Evolutionary conservation across 2,329 filamentous ascomycete species (phyloP), one percentile per base, ranked within the genome.

Genomic region (Microdochium paspali): DNA sequence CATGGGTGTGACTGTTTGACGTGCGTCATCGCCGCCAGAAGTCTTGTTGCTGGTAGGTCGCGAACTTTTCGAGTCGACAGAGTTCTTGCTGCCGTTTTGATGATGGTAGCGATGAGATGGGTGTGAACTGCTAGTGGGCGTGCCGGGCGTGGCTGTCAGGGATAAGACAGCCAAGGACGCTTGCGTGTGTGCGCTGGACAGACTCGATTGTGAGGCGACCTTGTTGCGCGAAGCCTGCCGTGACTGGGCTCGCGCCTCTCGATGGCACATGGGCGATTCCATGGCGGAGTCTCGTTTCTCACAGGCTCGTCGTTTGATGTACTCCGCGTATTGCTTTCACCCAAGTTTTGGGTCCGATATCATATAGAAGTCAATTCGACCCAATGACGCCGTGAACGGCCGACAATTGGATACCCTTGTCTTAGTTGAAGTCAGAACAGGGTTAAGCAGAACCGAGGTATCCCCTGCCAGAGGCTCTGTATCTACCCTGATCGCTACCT

Each of bases 91-190:
- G 51, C 65, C 66, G 30, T 65, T 58, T 28, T 54, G 61, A 47
- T 73, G 68, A 35, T 71, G 67, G 49, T 67, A 62, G 49, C 64
- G 65, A 50, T 72, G 69, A 7, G 58, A 49, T 20, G 66, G 56
- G 35, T 68, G 65, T 20, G 66, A 56, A 30, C 58, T 58, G 35
- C 35, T 40, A 20, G 35, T 40, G 35, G 35, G 35, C 12, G 35
- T 40, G 3, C 35, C 35, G 18, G 35, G 35, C 12, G 15, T 40
- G 35, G 18, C 15, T 21, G 35, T 7, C 12, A 20, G 35, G n/a
- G 35, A 3, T 65, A 66, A 20, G 63, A 54, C 44, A 61, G 35
- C 35, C 5, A 20, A 7, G 18, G 35, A 40, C 6, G 35, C 35
- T 7, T 15, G 18, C 15, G 35, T 40, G 35, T 21, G 15, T 7